Conservation (phyloP, 139 green algal genomes). For the Chlamydomonas sp. region DNA sequence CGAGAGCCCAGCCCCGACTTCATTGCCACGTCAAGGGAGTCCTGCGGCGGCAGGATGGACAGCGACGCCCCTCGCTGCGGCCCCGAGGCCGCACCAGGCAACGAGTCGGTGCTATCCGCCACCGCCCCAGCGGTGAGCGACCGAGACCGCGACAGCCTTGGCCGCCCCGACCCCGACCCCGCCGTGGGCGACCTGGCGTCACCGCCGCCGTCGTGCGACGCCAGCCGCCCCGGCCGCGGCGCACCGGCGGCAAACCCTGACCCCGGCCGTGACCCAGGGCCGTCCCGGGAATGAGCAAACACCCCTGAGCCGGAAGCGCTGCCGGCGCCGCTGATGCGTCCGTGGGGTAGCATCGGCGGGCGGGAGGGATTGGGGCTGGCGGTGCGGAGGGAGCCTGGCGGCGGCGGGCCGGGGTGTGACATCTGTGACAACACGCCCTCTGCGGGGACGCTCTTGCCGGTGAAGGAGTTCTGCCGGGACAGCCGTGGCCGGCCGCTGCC, state of each 20-base stretch:
- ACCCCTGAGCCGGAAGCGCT: neutral
- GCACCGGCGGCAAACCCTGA: neutral
- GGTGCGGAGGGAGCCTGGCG: neutral
- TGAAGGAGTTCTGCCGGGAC: constrained; percentile 19
- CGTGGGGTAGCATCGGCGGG: constrained; percentile 29
- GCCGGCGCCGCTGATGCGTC: neutral
- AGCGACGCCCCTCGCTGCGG: neutral
- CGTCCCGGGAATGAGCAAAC: too few species aligned
- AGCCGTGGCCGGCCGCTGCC: neutral
- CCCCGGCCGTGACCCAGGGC: neutral
- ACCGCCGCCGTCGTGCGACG: neutral
- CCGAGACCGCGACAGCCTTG: constrained; percentile 2
- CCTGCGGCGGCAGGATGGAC: constrained; percentile 4
- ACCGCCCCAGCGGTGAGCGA: neutral
- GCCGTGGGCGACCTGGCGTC: neutral
- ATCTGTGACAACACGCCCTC: constrained; percentile 21
- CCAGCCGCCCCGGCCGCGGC: neutral
- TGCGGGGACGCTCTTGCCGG: neutral
- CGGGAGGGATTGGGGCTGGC: neutral
- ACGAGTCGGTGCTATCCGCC: neutral
- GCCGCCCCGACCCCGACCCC: neutral
- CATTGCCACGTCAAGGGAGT: constrained; percentile 23
- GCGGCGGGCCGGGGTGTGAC: neutral
- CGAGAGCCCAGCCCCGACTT: constrained; percentile 4
- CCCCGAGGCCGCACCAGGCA: neutral